Evolutionary conservation across 75 land plant species (phyloP).

Genomic region (Adiantum capillusveneris): DNA sequence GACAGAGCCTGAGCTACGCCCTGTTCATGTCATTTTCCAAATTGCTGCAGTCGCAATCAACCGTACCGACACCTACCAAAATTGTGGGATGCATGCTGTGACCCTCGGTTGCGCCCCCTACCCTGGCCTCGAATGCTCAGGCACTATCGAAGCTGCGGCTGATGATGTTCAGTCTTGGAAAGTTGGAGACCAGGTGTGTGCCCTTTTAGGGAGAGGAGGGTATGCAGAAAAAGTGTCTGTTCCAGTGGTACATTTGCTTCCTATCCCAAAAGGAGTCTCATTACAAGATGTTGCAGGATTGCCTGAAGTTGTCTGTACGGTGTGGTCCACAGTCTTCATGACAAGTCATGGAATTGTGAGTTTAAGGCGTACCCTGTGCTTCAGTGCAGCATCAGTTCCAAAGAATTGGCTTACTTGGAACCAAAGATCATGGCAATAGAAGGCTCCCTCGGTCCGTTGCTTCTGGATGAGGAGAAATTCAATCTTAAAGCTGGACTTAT

Average conservation of each 20-base stretch:
- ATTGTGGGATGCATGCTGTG: conserved; percentile 57
- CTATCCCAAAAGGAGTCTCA: conserved; percentile 70
- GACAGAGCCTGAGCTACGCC: conserved; percentile 40
- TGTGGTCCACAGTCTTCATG: conserved; percentile 98
- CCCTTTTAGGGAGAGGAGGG: conserved; percentile 85
- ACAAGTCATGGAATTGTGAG: too few relatives aligned
- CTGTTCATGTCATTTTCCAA: conserved; percentile 65
- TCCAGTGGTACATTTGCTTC: conserved; percentile 71
- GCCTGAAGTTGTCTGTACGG: conserved; percentile 97
- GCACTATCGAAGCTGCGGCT: conserved; percentile 63
- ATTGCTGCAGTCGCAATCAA: conserved; percentile 68
- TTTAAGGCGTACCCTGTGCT: too few relatives aligned
- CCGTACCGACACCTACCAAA: conserved; percentile 71
- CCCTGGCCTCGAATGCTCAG: conserved; percentile 94
- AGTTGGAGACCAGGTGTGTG: conserved; percentile 95
- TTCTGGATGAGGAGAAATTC: too few relatives aligned
- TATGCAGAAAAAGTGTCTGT: conserved; percentile 96
- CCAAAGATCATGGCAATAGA: too few relatives aligned
- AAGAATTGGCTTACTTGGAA: too few relatives aligned
- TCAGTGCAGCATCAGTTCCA: too few relatives aligned
- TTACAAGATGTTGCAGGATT: conserved; percentile 76
- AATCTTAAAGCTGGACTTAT: too few relatives aligned
- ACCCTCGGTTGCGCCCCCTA: conserved; percentile 63
- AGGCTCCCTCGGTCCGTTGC: too few relatives aligned
- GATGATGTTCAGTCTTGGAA: conserved; percentile 59